These are phyloP conservation scores for Suhomyces anneliseae DNA, from an alignment of 1,139 yeast species.

Conservation along the genomic window DNA sequence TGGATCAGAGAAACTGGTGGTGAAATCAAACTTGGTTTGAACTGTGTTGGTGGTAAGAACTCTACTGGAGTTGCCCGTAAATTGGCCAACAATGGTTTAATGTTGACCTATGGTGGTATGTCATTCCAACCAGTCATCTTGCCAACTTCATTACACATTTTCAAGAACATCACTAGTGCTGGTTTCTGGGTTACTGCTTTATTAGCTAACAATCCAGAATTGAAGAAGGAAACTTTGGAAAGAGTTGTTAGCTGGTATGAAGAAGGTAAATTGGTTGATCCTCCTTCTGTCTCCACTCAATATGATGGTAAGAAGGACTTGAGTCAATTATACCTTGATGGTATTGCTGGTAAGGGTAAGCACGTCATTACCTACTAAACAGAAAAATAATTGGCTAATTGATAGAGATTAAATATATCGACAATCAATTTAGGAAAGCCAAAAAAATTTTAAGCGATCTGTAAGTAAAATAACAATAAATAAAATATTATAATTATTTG, in stretches of 20 bases:
- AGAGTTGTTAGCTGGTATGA: conserved; percentile 69
- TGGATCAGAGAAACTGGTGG: conserved; percentile 59
- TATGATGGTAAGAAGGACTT: conserved; percentile 53
- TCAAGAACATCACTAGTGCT: conserved; percentile 78
- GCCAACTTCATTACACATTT: conserved; percentile 86
- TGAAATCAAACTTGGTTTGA: conserved; percentile 72
- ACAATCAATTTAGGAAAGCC: no score
- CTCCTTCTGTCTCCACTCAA: conserved; percentile 51
- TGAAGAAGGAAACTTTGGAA: conserved; percentile 58
- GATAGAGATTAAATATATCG: no score
- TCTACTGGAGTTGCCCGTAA: conserved; percentile 81
- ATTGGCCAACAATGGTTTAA: conserved; percentile 61
- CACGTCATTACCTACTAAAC: conserved; percentile 35
- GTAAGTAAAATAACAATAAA: no score
- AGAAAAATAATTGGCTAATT: background rate
- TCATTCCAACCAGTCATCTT: conserved; percentile 88
- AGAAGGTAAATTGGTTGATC: conserved; percentile 59
- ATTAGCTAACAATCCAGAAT: conserved; percentile 61
- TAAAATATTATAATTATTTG: no score
- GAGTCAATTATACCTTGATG: conserved; percentile 50
- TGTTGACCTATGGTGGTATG: conserved; percentile 97
- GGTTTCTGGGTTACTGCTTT: conserved; percentile 95
- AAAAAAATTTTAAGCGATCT: no score
- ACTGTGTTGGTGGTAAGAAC: conserved; percentile 91
- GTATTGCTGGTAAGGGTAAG: conserved; percentile 51